Conservation (phyloP, 176 grass and related monocot species). For the Carex parvula region DNA sequence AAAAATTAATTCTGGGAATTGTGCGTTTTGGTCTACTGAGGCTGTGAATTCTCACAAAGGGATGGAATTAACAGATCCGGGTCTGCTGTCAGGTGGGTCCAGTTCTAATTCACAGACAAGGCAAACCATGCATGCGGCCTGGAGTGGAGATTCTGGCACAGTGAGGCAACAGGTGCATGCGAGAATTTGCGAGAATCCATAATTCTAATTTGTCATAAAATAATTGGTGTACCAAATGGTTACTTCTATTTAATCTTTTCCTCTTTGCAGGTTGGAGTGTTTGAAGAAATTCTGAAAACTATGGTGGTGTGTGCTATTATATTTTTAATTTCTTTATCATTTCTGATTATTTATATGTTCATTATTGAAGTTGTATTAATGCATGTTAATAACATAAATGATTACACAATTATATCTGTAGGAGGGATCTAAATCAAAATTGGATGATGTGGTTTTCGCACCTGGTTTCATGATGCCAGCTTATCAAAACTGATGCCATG, state of each 20-base stretch:
- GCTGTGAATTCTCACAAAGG: constrained; percentile 32
- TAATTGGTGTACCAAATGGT: neutral
- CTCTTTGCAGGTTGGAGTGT: constrained; percentile 54
- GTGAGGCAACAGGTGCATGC: constrained; percentile 62
- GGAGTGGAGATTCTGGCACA: constrained; percentile 22
- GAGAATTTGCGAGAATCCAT: no score
- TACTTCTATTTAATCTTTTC: neutral
- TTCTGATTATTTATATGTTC: neutral
- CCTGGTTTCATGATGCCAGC: constrained; percentile 60
- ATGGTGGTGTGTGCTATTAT: constrained; percentile 57
- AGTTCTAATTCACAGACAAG: constrained; percentile 22
- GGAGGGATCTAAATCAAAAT: constrained; percentile 57
- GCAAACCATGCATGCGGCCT: constrained; percentile 27
- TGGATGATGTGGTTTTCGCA: constrained; percentile 80
- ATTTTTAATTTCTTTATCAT: neutral
- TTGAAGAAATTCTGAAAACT: constrained; percentile 72
- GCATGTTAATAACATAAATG: neutral
- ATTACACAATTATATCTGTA: constrained; percentile 30
- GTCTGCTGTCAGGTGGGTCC: constrained; percentile 24
- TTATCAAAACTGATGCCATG: constrained; percentile 1
- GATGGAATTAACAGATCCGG: constrained; percentile 19
- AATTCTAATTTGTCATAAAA: no score
- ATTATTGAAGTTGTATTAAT: neutral
- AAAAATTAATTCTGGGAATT: neutral
- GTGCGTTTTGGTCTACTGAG: constrained; percentile 26